Evolutionary conservation across 83 land plant genomes (phyloP), one percentile per base, ranked within the genome.

Genomic region (Diphasiastrum complanatum): DNA sequence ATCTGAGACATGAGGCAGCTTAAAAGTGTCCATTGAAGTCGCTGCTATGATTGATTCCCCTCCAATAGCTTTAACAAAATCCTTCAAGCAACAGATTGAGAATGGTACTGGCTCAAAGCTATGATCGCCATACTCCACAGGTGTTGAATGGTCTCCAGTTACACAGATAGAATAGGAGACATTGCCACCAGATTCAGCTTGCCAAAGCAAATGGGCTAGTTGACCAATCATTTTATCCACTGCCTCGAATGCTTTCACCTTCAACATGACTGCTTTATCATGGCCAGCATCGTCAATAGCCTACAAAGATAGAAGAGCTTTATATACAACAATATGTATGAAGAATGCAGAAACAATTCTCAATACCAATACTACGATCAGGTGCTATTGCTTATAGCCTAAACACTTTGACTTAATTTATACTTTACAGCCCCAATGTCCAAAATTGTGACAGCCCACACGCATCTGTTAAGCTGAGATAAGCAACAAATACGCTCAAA

Each of bases 261-360:
- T 93, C 52, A 93, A 69, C 28, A 71, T 19, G 32, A 72, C 79
- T 27, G 96, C 96, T 67, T 93, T 93, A 65, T 93, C 99, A 59
- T 93, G 99, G 6, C 99, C 99, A 23, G 97, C 96, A 75, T 93
- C 99, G 69, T 93, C 99, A 53, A 93, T 80, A 47, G 99, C 99
- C 99, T 86, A 75, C 43, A 57, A 22, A 4, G 47, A 22, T 45
- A 23, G 4, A 8, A 50, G 52, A n/a, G 18, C 45, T 59, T 50
- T 50, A 45, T 5, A 53, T 18, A 12, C 22, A n/a, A 43, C 24
- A 18, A 67, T 23, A 25, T 37, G 41, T 14, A 57, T 16, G 28
- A 37, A 56, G 6, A 29, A 46, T 33, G 19, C 30, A 63, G 23
- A 8, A 35, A 27, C 45, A n/a, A 33, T 46, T 40, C 20, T 1